Conservation (phyloP, 75 land plant species). For the Selaginella moellendorffii region DNA sequence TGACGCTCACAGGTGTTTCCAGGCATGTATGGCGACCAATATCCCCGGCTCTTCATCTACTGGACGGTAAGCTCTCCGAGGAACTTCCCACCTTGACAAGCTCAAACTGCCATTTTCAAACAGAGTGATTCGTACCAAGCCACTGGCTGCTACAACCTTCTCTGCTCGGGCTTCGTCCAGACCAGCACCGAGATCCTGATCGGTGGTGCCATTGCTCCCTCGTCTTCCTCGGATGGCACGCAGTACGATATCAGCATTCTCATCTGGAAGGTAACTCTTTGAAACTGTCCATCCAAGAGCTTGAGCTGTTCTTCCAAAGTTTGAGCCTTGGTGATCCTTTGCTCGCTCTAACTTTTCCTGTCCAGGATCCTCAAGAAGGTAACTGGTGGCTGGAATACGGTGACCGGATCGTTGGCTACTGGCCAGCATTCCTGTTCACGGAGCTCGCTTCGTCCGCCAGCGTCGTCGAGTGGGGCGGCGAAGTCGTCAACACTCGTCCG, state of each 20-base stretch:
- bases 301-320: not conserved
- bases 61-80: not conserved
- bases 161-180: constrained; percentile 8
- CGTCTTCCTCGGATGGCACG: not conserved
- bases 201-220: constrained; percentile 4
- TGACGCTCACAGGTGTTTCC: constrained; percentile 7
- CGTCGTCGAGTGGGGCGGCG: constrained; percentile 5
- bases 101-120: not conserved
- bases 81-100: not conserved
- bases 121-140: constrained; percentile 9
- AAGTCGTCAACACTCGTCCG: not conserved
- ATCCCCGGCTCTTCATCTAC: constrained; percentile 7
- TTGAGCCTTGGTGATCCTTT: not conserved
- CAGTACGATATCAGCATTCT: constrained; percentile 10
- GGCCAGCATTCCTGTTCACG: not conserved
- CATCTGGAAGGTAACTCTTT: not conserved
- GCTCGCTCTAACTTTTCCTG: not conserved
- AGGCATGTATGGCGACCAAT: constrained; percentile 5
- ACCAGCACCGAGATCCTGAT: not conserved
- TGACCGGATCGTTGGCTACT: not conserved
- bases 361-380: constrained; percentile 2
- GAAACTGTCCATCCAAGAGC: not conserved
- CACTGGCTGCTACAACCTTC: constrained; percentile 7
- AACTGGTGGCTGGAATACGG: constrained; percentile 9
- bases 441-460: not conserved